These are phyloP conservation scores for Tetrapisispora fleetii DNA, from an alignment of 805 yeast species.

Conservation along the genomic window DNA sequence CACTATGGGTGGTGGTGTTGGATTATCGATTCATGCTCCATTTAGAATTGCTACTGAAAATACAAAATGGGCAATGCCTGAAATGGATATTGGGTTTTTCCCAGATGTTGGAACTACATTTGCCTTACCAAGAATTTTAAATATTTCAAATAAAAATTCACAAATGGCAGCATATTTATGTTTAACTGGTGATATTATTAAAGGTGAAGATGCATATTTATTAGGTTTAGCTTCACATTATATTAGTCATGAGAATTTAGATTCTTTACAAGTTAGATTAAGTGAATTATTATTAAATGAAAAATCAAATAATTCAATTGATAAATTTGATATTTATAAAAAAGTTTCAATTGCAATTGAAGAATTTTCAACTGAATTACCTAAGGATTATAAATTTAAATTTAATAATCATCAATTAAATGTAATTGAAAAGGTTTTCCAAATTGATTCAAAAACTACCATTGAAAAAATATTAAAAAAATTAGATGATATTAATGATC, in stretches of 20 bases:
- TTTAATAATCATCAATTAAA: slow-evolving; percentile 45
- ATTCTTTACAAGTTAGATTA: slow-evolving; percentile 54
- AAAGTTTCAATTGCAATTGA: slow-evolving; percentile 66
- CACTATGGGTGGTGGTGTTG: slow-evolving; percentile 98
- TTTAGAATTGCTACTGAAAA: slow-evolving; percentile 89
- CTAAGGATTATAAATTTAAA: slow-evolving; percentile 51
- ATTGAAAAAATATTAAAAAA: slow-evolving; percentile 45
- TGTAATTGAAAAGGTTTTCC: slow-evolving; percentile 62
- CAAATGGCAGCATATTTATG: slow-evolving; percentile 80
- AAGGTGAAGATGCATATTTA: slow-evolving; percentile 71
- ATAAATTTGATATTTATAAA: slow-evolving; percentile 25
- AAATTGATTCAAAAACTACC: slow-evolving; percentile 33
- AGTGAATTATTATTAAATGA: slow-evolving; percentile 40
- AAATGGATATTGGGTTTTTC: slow-evolving; percentile 90
- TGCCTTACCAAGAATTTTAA: slow-evolving; percentile 62
- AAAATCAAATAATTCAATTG: slow-evolving; percentile 3
- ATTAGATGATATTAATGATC: slow-evolving; percentile 41
- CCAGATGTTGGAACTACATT: slow-evolving; percentile 94
- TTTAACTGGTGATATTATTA: slow-evolving; percentile 69
- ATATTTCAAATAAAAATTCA: slow-evolving; percentile 40
- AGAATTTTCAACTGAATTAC: slow-evolving; percentile 64
- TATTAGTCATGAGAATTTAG: slow-evolving; percentile 56
- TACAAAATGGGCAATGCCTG: slow-evolving; percentile 95
- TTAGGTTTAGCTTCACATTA: slow-evolving; percentile 89
- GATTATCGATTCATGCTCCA: slow-evolving; percentile 80